phyloP scores from a whole-genome alignment of 2,329 filamentous ascomycete species.

The Ophiocordyceps polyrhachis-furcata region DNA sequence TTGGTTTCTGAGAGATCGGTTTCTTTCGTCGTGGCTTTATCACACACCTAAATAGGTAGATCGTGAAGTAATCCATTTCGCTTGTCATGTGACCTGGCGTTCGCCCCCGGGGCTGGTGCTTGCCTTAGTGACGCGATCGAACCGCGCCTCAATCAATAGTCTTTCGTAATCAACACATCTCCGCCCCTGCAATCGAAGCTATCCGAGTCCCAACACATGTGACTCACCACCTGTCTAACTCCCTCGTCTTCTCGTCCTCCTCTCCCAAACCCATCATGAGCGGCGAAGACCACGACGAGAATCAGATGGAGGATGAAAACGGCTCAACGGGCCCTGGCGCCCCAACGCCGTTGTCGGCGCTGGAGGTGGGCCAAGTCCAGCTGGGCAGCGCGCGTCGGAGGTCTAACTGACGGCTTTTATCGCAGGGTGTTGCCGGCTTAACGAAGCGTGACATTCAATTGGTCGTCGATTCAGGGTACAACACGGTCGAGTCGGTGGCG shows the following conservation, averaged over 20 bases:
- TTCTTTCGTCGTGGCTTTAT: too few species aligned
- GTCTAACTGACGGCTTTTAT: slow-evolving; percentile 3
- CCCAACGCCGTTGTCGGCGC: slow-evolving; percentile 68
- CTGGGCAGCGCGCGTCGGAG: background rate
- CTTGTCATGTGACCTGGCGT: slow-evolving; percentile 21
- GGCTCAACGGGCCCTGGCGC: slow-evolving; percentile 69
- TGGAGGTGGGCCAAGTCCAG: slow-evolving; percentile 50
- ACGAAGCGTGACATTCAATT: slow-evolving; percentile 94
- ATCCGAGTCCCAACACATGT: too few species aligned
- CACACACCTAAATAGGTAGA: background rate
- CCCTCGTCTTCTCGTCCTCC: background rate
- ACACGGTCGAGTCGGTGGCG: slow-evolving; percentile 89
- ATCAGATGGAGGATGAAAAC: slow-evolving; percentile 47
- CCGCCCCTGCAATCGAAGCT: background rate
- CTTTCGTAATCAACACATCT: slow-evolving; percentile 2
- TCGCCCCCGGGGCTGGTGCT: slow-evolving; percentile 8
- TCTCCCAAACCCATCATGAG: slow-evolving; percentile 11
- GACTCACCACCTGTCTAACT: too few species aligned
- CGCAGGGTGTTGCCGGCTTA: slow-evolving; percentile 65
- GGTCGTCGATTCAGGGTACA: slow-evolving; percentile 77
- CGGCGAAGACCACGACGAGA: slow-evolving; percentile 45
- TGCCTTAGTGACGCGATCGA: slow-evolving; percentile 15
- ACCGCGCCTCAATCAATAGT: slow-evolving; percentile 10
- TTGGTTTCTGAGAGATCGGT: too few species aligned
- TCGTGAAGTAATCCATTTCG: background rate